Evolutionary conservation across 352 stramenopile genomes (phyloP).

Genomic region (Phytophthora cryptogea): DNA sequence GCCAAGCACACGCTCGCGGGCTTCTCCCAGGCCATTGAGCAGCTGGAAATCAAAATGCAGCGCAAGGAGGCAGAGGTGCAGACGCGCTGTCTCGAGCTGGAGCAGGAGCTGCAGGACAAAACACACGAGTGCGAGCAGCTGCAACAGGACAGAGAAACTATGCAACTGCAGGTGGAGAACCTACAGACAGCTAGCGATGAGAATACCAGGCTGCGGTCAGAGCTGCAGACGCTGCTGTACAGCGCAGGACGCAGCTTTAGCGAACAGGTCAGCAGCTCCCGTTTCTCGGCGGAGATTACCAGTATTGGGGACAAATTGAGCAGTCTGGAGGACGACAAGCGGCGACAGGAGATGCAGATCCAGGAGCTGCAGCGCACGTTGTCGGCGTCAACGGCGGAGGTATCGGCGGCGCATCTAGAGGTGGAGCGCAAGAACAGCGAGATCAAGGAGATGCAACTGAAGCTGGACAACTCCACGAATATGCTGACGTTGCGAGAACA

Average conservation of each 20-base stretch:
- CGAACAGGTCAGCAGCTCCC: slow-evolving; percentile 7
- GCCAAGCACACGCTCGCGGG: slow-evolving; percentile 54
- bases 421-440: slow-evolving; percentile 48
- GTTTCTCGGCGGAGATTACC: slow-evolving; percentile 38
- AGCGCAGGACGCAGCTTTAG: slow-evolving; percentile 12
- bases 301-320: slow-evolving; percentile 38
- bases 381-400: slow-evolving; percentile 16
- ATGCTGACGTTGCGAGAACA: slow-evolving; percentile 53
- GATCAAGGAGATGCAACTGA: slow-evolving; percentile 56
- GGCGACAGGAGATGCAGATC: slow-evolving; percentile 31
- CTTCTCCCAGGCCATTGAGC: slow-evolving; percentile 74
- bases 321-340: slow-evolving; percentile 38
- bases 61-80: slow-evolving; percentile 68
- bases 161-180: slow-evolving; percentile 38
- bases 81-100: slow-evolving; percentile 53
- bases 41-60: slow-evolving; percentile 82
- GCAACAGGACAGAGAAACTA: slow-evolving; percentile 25
- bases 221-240: slow-evolving; percentile 37
- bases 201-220: slow-evolving; percentile 41
- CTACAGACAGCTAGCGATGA: slow-evolving; percentile 48
- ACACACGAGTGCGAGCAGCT: slow-evolving; percentile 47
- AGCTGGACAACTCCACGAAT: slow-evolving; percentile 48
- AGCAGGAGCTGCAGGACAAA: slow-evolving; percentile 54
- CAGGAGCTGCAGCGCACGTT: slow-evolving; percentile 47
- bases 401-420: slow-evolving; percentile 39